A percentile compares a stretch with the other conserved stretches of the same genome.
phyloP scores from a whole-genome alignment of 2,329 filamentous ascomycete genomes.

The Proliferodiscus dingleyae region DNA sequence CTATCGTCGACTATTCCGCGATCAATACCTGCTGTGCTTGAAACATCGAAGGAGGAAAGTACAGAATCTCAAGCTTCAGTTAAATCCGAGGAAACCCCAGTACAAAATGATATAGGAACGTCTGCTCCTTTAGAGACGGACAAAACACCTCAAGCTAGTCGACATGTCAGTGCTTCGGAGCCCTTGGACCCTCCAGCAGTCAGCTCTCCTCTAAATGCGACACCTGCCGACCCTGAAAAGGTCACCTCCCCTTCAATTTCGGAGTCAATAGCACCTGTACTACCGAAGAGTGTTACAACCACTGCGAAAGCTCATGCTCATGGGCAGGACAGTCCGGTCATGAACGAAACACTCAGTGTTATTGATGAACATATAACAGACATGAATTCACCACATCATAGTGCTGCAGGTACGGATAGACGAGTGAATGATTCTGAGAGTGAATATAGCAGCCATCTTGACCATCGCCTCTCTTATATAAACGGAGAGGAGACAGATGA shows the following conservation, averaged over 20 bases:
- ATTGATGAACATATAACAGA: conserved; percentile 97
- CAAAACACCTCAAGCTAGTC: conserved; percentile 29
- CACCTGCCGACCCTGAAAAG: conserved; percentile 10
- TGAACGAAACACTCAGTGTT: conserved; percentile 91
- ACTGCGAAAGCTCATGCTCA: conserved; percentile 41
- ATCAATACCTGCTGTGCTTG: conserved; percentile 7
- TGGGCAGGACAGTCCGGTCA: conserved; percentile 66
- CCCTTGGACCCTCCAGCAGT: conserved; percentile 27
- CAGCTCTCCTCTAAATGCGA: conserved; percentile 37
- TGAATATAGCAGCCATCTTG: conserved; percentile 78
- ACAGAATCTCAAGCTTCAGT: conserved; percentile 6
- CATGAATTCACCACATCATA: conserved; percentile 51
- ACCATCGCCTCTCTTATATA: conserved; percentile 81
- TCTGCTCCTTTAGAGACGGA: conserved; percentile 14
- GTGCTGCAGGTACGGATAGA: conserved; percentile 42
- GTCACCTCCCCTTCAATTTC: conserved; percentile 11
- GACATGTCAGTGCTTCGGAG: conserved; percentile 19
- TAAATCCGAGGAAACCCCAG: conserved; percentile 9
- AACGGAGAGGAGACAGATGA: conserved; percentile 94
- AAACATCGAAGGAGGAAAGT: conserved; percentile 9
- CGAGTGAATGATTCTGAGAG: conserved; percentile 73
- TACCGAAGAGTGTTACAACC: conserved; percentile 35
- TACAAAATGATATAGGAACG: conserved; percentile 9
- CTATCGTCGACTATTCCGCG: conserved; percentile 15
- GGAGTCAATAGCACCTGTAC: conserved; percentile 34